A percentile compares a stretch with the other conserved stretches of the same genome.
These are phyloP conservation scores for Beauveria scarabaeidicola DNA, from an alignment of 2,329 filamentous ascomycete species.

Conservation along the genomic window DNA sequence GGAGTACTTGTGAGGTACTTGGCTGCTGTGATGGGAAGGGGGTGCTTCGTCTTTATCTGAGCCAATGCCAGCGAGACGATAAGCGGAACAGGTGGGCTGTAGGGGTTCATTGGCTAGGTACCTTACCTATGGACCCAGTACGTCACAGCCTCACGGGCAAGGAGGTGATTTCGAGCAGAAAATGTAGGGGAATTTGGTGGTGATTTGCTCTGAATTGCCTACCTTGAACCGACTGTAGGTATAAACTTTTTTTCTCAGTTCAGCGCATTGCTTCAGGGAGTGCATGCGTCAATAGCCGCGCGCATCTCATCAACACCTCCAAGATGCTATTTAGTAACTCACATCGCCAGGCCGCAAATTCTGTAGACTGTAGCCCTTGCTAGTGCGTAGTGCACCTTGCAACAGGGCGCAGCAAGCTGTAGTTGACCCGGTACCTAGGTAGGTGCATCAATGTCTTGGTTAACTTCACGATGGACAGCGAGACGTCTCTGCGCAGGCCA, in stretches of 20 bases:
- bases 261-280: not conserved
- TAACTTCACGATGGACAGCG: too few species aligned
- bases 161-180: not conserved
- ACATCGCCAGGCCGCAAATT: not conserved
- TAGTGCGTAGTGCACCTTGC: not conserved
- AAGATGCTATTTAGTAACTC: not conserved
- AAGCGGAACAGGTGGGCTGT: not conserved
- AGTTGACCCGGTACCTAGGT: too few species aligned
- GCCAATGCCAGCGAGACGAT: constrained; percentile 1
- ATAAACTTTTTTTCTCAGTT: too few species aligned
- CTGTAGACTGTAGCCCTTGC: not conserved
- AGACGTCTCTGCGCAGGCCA: too few species aligned
- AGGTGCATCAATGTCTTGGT: not conserved
- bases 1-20: not conserved
- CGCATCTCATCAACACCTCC: not conserved
- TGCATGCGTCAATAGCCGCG: not conserved
- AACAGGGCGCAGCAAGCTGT: not conserved
- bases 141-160: not conserved
- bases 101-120: not conserved
- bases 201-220: not conserved
- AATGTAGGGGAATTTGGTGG: too few species aligned
- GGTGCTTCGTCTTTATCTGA: not conserved
- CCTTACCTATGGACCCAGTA: not conserved
- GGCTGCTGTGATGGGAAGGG: not conserved
- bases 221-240: not conserved